Evolutionary conservation across 148 eudicot genomes (phyloP).

Genomic region (Cornus florida): DNA sequence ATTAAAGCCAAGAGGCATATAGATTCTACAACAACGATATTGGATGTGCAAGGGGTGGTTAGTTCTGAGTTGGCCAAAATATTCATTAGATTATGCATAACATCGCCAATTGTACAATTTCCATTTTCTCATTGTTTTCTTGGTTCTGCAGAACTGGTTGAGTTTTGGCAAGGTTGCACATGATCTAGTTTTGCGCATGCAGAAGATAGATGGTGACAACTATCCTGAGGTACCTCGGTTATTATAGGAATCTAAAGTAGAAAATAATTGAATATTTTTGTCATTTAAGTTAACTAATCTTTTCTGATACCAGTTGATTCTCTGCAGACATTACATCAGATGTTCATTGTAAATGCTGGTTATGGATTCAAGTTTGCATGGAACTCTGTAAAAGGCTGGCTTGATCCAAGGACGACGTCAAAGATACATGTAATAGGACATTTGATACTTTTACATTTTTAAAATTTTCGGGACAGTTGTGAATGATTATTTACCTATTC

Average conservation of each 20-base stretch:
- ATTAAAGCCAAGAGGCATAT: constrained; percentile 90
- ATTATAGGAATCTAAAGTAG: neutral
- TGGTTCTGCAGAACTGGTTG: constrained; percentile 81
- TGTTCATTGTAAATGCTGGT: constrained; percentile 95
- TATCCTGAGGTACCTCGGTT: constrained; percentile 82
- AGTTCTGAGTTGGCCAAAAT: constrained; percentile 16
- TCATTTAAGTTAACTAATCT: neutral
- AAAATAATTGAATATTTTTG: neutral
- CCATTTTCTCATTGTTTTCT: constrained; percentile 20
- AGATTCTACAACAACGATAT: constrained; percentile 75
- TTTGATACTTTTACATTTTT: neutral
- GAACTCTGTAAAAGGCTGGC: constrained; percentile 74
- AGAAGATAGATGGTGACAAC: constrained; percentile 90
- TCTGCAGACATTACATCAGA: constrained; percentile 82
- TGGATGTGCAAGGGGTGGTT: constrained; percentile 95
- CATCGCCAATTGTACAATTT: neutral
- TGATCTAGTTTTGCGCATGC: constrained; percentile 90
- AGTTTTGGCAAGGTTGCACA: constrained; percentile 88
- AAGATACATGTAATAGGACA: constrained; percentile 71
- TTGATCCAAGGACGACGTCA: constrained; percentile 83
- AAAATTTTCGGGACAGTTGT: neutral
- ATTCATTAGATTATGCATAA: neutral
- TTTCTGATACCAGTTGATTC: constrained; percentile 15
- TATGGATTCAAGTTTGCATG: constrained; percentile 80
- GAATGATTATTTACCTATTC: constrained; percentile 12